Evolutionary conservation across 1,284 basidiomycete genomes (phyloP), one percentile per base, ranked within the genome.

Genomic region (Apiotrichum montevideense): DNA sequence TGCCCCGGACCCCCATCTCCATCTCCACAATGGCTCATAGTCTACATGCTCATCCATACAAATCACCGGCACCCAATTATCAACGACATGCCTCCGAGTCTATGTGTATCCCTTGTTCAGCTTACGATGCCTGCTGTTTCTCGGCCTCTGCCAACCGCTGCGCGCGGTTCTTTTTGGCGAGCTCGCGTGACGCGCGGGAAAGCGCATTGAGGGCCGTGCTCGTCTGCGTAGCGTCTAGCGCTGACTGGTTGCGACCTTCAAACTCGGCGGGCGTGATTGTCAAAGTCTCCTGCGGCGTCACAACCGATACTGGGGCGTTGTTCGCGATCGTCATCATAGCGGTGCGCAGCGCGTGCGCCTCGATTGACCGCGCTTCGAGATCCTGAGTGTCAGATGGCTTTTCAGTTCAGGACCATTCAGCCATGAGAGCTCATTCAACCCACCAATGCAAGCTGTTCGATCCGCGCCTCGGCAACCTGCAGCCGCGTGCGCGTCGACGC

Each of bases 381-480:
- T 63, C 61, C 66, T 68, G 53, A 15, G 7, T 29, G 50, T 51
- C 51, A 61, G 52, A 9, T 29, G 55, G 21, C 21, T 21, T n/a
- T n/a, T n/a, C n/a, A n/a, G n/a, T n/a, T n/a, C n/a, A n/a, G n/a
- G n/a, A n/a, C n/a, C n/a, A n/a, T n/a, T n/a, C n/a, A n/a, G n/a
- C n/a, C n/a, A n/a, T n/a, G n/a, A 9, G 37, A 6, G 7, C 39
- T 7, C n/a, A 21, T 34, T 8, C 7, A 33, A 66, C 72, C 44
- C 50, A 74, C 74, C 44, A 74, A 40, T 6, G 66, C 58, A 32
- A 69, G 52, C 29, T 72, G 64, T 8, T 54, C 45, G 32, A 72
- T 51, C 3, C 64, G 59, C 35, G 44, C 49, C 46, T 76, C 67
- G 21, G 66, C 61, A n/a, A 66, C 64, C 3, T 52, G 52, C 33